Evolutionary conservation across 1,284 basidiomycete species (phyloP), one percentile per base, ranked within the genome.

Genomic region (Quambalaria eucalypti): DNA sequence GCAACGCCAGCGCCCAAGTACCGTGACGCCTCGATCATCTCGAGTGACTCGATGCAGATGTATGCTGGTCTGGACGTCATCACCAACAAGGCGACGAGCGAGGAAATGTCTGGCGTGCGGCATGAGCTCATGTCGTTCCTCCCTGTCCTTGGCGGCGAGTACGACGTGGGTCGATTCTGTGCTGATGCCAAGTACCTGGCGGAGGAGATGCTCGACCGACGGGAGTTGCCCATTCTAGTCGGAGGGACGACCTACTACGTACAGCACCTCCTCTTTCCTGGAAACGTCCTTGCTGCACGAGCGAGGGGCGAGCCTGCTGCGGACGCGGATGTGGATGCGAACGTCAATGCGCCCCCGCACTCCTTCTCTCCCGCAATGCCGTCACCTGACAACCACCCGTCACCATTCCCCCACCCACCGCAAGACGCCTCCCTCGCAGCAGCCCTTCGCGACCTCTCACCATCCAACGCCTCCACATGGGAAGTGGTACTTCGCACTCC

Each of bases 231-330:
- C 0, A 87, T 99, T 53, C 79, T 95, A 3, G 91, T 93, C 47
- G 93, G 93, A 2, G 93, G 93, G 6, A 98, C 93, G 0, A 85
- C 89, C 16, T 99, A 99, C 76, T 99, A 95, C 84, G 86, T 95
- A 21, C 93, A 98, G 73, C 90, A 99, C 74, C 81, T 93, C 38
- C 59, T 79, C 29, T 78, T 79, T 56, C 77, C 77, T 3, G 72
- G 77, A 16, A 62, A 72, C n/a, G 62, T 77, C 39, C 19, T 59
- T 69, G 23, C 29, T 28, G 33, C 33, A 10, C 31, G 19, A 8
- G 38, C 36, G 9, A 9, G 38, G 46, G 12, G 19, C 28, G 28
- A 16, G 31, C 9, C 44, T n/a, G 25, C 54, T 2, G 33, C 29
- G 16, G 14, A 31, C n/a, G 33, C 26, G 5, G 19, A 47, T 31